These are phyloP conservation scores for Xylaria sp. DNA, from an alignment of 2,329 filamentous ascomycete species.

Conservation along the genomic window DNA sequence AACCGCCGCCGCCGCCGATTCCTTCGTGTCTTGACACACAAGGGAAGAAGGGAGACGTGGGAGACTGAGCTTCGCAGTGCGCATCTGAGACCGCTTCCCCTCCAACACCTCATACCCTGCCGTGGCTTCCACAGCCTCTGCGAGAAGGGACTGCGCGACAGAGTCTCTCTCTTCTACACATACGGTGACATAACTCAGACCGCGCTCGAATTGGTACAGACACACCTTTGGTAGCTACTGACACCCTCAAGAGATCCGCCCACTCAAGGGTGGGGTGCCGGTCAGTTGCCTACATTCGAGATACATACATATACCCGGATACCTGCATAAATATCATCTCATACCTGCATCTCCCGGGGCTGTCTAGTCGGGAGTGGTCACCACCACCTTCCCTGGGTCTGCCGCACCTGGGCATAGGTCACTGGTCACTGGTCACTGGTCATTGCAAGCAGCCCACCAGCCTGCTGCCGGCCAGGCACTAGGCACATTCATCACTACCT, in stretches of 20 bases:
- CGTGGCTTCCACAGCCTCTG: conserved; percentile 27
- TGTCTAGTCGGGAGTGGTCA: no score
- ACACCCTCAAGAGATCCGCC: conserved; percentile 6
- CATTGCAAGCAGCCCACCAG: neutral
- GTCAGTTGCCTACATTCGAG: conserved; percentile 25
- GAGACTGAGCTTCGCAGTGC: conserved; percentile 30
- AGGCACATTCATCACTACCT: neutral
- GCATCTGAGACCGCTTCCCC: conserved; percentile 20
- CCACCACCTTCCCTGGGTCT: neutral
- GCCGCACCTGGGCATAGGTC: neutral
- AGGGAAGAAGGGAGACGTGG: conserved; percentile 30
- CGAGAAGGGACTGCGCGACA: conserved; percentile 18
- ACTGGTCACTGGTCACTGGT: no score
- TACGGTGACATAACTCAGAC: neutral
- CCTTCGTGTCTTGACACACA: conserved; percentile 33
- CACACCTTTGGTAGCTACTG: conserved; percentile 3
- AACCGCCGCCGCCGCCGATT: conserved; percentile 25
- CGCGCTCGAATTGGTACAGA: neutral
- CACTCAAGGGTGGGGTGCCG: conserved; percentile 6
- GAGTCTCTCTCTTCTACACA: neutral
- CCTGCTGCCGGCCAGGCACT: neutral
- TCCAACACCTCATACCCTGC: conserved; percentile 27
- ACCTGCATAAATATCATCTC: no score
- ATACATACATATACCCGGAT: conserved; percentile 6
- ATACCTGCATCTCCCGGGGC: neutral